Percentiles rank a stretch among this genome's conserved stretches.
These are phyloP conservation scores for Cercis canadensis DNA, from an alignment of 306 rosid species.

Conservation along the genomic window DNA sequence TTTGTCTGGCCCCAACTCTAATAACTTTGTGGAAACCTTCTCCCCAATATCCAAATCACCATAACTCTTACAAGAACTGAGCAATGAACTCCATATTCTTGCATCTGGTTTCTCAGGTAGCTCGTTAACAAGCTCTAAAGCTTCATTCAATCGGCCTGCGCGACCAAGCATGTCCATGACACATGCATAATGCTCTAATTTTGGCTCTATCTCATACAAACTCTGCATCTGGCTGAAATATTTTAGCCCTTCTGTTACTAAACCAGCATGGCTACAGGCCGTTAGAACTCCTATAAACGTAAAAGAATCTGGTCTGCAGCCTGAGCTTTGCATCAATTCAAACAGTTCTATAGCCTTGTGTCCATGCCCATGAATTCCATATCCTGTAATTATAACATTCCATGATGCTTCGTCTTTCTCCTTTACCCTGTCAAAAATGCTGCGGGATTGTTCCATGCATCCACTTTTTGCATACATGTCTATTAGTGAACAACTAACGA, in stretches of 20 bases:
- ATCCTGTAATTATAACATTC: constrained; percentile 81
- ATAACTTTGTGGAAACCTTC: constrained; percentile 53
- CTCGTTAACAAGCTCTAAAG: constrained; percentile 61
- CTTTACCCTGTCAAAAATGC: constrained; percentile 53
- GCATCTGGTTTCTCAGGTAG: constrained; percentile 80
- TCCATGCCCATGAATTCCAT: constrained; percentile 83
- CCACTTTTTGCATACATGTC: constrained; percentile 93
- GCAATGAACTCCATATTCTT: constrained; percentile 81
- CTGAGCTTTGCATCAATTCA: constrained; percentile 59
- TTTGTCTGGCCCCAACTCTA: constrained; percentile 64
- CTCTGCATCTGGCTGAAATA: constrained; percentile 66
- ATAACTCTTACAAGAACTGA: constrained; percentile 73
- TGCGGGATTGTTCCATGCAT: constrained; percentile 66
- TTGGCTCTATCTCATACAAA: constrained; percentile 59
- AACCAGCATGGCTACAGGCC: constrained; percentile 86
- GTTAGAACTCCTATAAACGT: constrained; percentile 76
- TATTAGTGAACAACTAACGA: constrained; percentile 72
- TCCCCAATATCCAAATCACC: constrained; percentile 66
- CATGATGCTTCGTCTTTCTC: constrained; percentile 66
- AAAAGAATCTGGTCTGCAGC: constrained; percentile 64
- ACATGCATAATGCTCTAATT: constrained; percentile 77
- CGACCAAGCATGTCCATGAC: too few relatives aligned
- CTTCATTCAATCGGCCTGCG: constrained; percentile 67
- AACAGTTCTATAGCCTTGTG: constrained; percentile 68
- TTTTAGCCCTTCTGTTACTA: constrained; percentile 64